Conservation (phyloP, 805 yeast species). For the Priceomyces carsonii region DNA sequence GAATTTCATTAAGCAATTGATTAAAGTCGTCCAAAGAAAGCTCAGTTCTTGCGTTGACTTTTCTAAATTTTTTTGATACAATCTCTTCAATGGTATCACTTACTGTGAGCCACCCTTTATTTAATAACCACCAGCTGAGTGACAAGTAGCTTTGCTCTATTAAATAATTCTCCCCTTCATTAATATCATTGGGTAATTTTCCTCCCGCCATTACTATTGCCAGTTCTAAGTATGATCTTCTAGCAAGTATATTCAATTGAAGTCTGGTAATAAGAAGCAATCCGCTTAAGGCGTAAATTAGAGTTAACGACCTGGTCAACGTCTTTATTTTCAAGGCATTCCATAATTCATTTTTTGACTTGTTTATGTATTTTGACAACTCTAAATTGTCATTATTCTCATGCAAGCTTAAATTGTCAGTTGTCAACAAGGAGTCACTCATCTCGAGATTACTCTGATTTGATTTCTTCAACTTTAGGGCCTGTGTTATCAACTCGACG, state of each 20-base stretch:
- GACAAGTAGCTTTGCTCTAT: constrained; percentile 83
- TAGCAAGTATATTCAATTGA: constrained; percentile 85
- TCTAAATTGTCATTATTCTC: constrained; percentile 25
- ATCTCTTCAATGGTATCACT: constrained; percentile 52
- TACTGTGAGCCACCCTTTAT: constrained; percentile 75
- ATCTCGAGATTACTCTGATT: constrained; percentile 24
- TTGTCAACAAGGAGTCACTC: constrained; percentile 45
- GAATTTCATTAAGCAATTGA: constrained; percentile 19
- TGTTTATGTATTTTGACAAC: constrained; percentile 23
- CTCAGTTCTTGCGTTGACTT: constrained; percentile 72
- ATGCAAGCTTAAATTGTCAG: constrained; percentile 40
- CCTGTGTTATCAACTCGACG: constrained; percentile 71
- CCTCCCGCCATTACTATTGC: constrained; percentile 72
- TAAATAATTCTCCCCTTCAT: constrained; percentile 44
- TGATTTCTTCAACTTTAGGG: constrained; percentile 61
- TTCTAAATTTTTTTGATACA: constrained; percentile 61
- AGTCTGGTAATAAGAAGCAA: constrained; percentile 77
- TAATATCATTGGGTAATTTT: constrained; percentile 14
- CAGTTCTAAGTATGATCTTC: constrained; percentile 79
- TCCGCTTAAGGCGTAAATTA: constrained; percentile 67
- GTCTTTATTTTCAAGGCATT: constrained; percentile 73
- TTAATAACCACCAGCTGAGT: constrained; percentile 90
- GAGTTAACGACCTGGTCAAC: constrained; percentile 68
- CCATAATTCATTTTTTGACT: constrained; percentile 67
- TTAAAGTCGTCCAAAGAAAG: constrained; percentile 64